These are phyloP conservation scores for Xylaria sp. DNA, from an alignment of 2,329 filamentous ascomycete species.

Conservation along the genomic window DNA sequence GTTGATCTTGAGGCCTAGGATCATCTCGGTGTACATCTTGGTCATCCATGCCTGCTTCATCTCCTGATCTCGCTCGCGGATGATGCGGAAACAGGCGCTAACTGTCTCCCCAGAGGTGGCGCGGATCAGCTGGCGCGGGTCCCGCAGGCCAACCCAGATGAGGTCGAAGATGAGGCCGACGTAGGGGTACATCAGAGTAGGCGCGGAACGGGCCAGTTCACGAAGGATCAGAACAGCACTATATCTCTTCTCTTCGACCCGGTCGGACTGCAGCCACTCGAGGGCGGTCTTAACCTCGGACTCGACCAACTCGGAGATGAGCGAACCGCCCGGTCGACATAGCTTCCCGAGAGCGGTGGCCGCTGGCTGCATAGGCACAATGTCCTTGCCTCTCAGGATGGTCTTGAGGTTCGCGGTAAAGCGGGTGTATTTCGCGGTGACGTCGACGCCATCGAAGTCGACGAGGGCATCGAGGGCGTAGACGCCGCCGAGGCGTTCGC, in stretches of 20 bases:
- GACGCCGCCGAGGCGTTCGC: conserved; percentile 88
- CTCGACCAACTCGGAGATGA: conserved; percentile 94
- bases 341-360: conserved; percentile 87
- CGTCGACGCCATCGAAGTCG: conserved; percentile 94
- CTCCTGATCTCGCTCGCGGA: conserved; percentile 86
- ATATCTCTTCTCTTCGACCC: conserved; percentile 90
- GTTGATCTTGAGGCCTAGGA: conserved; percentile 75
- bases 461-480: conserved; percentile 90
- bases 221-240: conserved; percentile 89
- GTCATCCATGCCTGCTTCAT: conserved; percentile 87
- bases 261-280: conserved; percentile 95
- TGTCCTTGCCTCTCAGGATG: conserved; percentile 88
- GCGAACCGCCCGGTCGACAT: conserved; percentile 86
- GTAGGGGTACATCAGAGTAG: conserved; percentile 93
- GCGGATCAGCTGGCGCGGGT: conserved; percentile 87
- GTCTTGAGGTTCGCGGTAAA: conserved; percentile 90
- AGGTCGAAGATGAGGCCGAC: conserved; percentile 94
- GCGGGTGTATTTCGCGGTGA: conserved; percentile 88
- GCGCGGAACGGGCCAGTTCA: conserved; percentile 89
- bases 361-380: conserved; percentile 85
- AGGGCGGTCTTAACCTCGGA: conserved; percentile 95
- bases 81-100: conserved; percentile 93
- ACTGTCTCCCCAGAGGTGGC: conserved; percentile 91
- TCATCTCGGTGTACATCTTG: conserved; percentile 86
- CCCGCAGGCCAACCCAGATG: conserved; percentile 92